phyloP scores from a whole-genome alignment of 1,139 yeast genomes.

The Starmera stellimalicola region DNA sequence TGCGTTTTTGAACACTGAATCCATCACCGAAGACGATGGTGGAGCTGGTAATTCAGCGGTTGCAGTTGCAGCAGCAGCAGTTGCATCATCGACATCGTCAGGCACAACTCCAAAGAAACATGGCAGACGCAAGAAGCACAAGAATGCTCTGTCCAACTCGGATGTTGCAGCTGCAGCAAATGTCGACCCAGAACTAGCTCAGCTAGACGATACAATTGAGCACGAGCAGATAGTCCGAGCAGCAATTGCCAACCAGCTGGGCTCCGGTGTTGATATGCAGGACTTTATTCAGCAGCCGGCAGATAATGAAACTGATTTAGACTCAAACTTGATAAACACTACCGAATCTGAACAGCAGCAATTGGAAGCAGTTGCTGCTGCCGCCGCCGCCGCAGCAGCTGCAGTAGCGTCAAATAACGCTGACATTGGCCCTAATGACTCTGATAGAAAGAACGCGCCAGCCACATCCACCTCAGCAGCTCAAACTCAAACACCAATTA shows the following conservation, averaged over 20 bases:
- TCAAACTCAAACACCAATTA: slow-evolving; percentile 4
- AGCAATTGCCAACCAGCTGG: slow-evolving; percentile 57
- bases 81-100: slow-evolving; percentile 1
- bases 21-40: slow-evolving; percentile 16
- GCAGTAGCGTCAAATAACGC: too few species aligned
- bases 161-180: too few species aligned
- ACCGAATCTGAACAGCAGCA: slow-evolving; percentile 17
- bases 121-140: slow-evolving; percentile 10
- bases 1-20: slow-evolving; percentile 23
- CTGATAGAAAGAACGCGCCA: not conserved
- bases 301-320: slow-evolving; percentile 6
- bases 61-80: not conserved
- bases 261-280: slow-evolving; percentile 38
- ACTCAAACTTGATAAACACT: slow-evolving; percentile 6
- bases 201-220: slow-evolving; percentile 32
- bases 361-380: slow-evolving; percentile 4
- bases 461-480: slow-evolving; percentile 1
- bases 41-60: slow-evolving; percentile 2
- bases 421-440: not conserved
- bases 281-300: slow-evolving; percentile 25
- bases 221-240: slow-evolving; percentile 59
- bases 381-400: not conserved
- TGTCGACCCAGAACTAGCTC: slow-evolving; percentile 58
- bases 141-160: slow-evolving; percentile 3
- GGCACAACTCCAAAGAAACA: slow-evolving; percentile 6